Percentiles rank a stretch among this genome's conserved stretches.
Evolutionary conservation across 1,284 basidiomycete genomes (phyloP).

Genomic region (Cryptococcus wingfieldii): DNA sequence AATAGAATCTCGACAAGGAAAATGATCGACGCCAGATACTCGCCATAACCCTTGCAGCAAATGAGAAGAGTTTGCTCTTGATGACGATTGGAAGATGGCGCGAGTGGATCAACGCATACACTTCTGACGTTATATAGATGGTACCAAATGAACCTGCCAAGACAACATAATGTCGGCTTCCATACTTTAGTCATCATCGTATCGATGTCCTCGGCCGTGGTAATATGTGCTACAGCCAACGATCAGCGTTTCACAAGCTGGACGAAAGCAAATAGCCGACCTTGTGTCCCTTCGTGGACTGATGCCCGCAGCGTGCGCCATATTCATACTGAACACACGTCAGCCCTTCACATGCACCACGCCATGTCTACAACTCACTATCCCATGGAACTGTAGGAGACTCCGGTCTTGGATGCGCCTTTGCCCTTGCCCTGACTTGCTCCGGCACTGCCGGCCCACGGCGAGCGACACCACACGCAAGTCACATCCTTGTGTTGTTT

Average conservation of each 20-base stretch:
- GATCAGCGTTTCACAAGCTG: slow-evolving; percentile 46
- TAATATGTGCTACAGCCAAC: slow-evolving; percentile 57
- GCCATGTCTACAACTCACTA: not conserved
- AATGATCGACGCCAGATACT: slow-evolving; percentile 22
- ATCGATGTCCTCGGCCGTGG: not conserved
- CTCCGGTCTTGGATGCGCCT: slow-evolving; percentile 1
- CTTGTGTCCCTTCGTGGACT: slow-evolving; percentile 26
- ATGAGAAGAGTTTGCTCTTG: slow-evolving; percentile 39
- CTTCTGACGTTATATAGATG: too few relatives aligned
- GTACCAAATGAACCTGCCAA: too few relatives aligned
- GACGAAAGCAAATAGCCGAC: slow-evolving; percentile 13
- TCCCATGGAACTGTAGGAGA: slow-evolving; percentile 22
- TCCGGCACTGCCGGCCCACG: slow-evolving; percentile 14
- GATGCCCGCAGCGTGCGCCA: slow-evolving; percentile 32
- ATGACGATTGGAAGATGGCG: slow-evolving; percentile 35
- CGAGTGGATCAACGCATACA: slow-evolving; percentile 55
- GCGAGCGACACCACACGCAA: slow-evolving; percentile 38
- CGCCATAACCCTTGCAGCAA: slow-evolving; percentile 39
- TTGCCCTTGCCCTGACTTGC: slow-evolving; percentile 8
- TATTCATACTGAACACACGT: slow-evolving; percentile 26
- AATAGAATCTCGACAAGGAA: slow-evolving; percentile 3
- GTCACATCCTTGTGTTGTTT: slow-evolving; percentile 18
- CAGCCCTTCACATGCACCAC: not conserved
- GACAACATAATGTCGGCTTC: too few relatives aligned
- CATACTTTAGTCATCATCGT: slow-evolving; percentile 16